Conservation (phyloP, 345 rosid species). For the Aquilaria sinensis region DNA sequence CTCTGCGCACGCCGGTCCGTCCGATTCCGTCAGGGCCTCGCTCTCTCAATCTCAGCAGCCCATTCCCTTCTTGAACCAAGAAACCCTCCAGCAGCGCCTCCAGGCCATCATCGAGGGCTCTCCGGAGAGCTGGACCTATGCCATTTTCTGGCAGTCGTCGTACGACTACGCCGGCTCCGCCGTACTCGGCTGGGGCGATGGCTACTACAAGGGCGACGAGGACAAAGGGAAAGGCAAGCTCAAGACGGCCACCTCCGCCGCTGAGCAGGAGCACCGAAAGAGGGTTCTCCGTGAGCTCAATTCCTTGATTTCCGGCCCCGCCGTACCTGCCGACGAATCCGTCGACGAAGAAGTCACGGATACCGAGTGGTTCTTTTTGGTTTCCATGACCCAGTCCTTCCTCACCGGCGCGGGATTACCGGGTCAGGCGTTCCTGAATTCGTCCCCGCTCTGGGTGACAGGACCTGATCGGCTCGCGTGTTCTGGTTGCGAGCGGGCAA, state of each 20-base stretch:
- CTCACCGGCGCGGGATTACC: constrained; percentile 60
- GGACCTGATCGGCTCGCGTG: constrained; percentile 52
- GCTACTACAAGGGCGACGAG: constrained; percentile 86
- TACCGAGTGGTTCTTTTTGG: constrained; percentile 93
- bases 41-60: constrained; percentile 18
- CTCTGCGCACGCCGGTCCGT: constrained; percentile 3
- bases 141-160: constrained; percentile 92
- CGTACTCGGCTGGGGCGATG: constrained; percentile 86
- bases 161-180: constrained; percentile 57
- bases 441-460: constrained; percentile 57
- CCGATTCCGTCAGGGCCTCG: constrained; percentile 4
- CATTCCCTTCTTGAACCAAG: constrained; percentile 45
- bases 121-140: constrained; percentile 78
- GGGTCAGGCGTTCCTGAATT: constrained; percentile 59
- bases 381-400: constrained; percentile 89
- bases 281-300: constrained; percentile 77
- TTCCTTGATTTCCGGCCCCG: constrained; percentile 65
- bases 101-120: constrained; percentile 74
- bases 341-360: constrained; percentile 91
- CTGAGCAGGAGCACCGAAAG: constrained; percentile 80
- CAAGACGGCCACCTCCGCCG: constrained; percentile 24
- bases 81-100: constrained; percentile 84
- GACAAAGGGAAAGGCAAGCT: constrained; percentile 43
- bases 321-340: constrained; percentile 41
- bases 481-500: constrained; percentile 67